Evolutionary conservation across 208 protist genomes (phyloP).

Genomic region (Leishmania martiniquensis): DNA sequence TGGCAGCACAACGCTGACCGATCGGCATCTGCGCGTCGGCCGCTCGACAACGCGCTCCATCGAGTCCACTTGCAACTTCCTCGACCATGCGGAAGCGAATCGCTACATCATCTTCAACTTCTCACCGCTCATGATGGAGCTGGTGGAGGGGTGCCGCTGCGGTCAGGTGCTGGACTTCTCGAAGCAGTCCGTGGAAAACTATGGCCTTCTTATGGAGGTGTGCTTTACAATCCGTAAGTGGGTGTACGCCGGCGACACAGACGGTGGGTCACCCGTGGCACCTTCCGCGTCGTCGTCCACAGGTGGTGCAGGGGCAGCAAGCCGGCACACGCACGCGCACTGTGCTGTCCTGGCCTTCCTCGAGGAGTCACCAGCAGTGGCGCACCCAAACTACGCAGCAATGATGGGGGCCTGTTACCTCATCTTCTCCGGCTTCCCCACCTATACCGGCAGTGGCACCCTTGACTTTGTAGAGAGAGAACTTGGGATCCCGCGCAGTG

Average conservation of each 20-base stretch:
- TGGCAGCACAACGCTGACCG: slow-evolving; percentile 45
- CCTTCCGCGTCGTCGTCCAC: not conserved
- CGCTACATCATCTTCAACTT: slow-evolving; percentile 86
- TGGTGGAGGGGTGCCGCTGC: slow-evolving; percentile 50
- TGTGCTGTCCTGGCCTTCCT: slow-evolving; percentile 72
- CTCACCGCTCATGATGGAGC: slow-evolving; percentile 76
- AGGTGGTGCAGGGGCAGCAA: not conserved
- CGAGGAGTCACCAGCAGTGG: slow-evolving; percentile 53
- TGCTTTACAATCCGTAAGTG: slow-evolving; percentile 79
- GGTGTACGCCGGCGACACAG: slow-evolving; percentile 38
- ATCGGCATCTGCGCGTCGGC: slow-evolving; percentile 49
- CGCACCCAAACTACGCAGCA: slow-evolving; percentile 71
- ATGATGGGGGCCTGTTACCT: slow-evolving; percentile 82
- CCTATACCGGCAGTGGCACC: slow-evolving; percentile 50
- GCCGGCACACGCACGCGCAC: slow-evolving; percentile 29
- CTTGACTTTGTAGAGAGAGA: slow-evolving; percentile 67
- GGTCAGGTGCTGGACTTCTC: slow-evolving; percentile 83
- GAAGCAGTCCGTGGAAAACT: slow-evolving; percentile 74
- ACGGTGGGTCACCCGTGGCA: slow-evolving; percentile 2
- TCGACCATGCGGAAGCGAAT: slow-evolving; percentile 55
- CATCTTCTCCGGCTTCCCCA: slow-evolving; percentile 64
- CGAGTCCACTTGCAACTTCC: slow-evolving; percentile 38
- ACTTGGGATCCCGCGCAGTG: slow-evolving; percentile 55
- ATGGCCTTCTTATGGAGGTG: slow-evolving; percentile 71
- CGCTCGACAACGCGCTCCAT: slow-evolving; percentile 52